These are phyloP conservation scores for Phycomyces nitens DNA, from an alignment of 192 early-diverging fungal genomes.

Conservation along the genomic window DNA sequence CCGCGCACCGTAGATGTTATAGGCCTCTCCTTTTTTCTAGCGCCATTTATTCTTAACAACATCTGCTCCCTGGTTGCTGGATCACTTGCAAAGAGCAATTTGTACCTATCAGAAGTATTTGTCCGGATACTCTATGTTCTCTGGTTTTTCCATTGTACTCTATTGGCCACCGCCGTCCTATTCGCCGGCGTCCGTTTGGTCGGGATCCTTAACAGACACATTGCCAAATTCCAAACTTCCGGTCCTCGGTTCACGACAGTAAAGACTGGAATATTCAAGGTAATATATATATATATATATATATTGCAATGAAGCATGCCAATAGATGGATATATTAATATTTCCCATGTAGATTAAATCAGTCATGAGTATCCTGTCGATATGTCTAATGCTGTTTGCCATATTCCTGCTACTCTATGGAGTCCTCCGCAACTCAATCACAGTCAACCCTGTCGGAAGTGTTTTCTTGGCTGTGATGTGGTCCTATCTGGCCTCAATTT, in stretches of 20 bases:
- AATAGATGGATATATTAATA: background rate
- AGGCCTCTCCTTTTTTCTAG: slow-evolving; percentile 11
- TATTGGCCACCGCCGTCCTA: slow-evolving; percentile 12
- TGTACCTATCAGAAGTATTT: slow-evolving; percentile 13
- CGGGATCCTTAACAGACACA: slow-evolving; percentile 12
- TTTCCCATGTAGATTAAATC: slow-evolving; percentile 19
- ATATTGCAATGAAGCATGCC: no score
- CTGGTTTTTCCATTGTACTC: slow-evolving; percentile 24
- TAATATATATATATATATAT: background rate
- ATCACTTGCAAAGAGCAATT: background rate
- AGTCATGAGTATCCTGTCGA: slow-evolving; percentile 20
- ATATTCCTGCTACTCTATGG: slow-evolving; percentile 31
- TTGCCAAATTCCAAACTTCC: slow-evolving; percentile 9
- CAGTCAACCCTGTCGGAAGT: slow-evolving; percentile 17
- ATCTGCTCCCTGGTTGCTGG: slow-evolving; percentile 21
- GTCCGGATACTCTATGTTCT: slow-evolving; percentile 22
- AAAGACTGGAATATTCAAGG: slow-evolving; percentile 25
- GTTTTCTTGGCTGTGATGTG: slow-evolving; percentile 25
- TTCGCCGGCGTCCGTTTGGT: slow-evolving; percentile 22
- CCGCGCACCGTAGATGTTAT: slow-evolving; percentile 21
- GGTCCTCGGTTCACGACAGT: slow-evolving; percentile 22
- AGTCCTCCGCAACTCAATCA: slow-evolving; percentile 25
- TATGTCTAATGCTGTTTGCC: slow-evolving; percentile 25
- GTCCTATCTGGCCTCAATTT: slow-evolving; percentile 24
- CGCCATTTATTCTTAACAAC: slow-evolving; percentile 25